Percentiles rank a stretch among this genome's conserved stretches.
These are phyloP conservation scores for Candida tallmaniae DNA, from an alignment of 805 yeast genomes.

Conservation along the genomic window DNA sequence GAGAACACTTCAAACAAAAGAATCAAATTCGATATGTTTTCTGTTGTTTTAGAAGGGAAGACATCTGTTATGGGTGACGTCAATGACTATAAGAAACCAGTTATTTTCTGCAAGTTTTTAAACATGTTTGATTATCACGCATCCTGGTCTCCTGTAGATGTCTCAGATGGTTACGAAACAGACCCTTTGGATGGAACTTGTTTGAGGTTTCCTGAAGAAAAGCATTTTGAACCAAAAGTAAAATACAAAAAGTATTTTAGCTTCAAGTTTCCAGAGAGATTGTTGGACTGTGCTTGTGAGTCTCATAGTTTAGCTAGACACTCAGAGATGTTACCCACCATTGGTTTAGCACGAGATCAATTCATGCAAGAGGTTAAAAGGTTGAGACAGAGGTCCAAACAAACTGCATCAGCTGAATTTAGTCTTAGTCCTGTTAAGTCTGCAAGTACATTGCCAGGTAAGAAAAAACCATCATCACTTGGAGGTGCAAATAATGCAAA, in stretches of 20 bases:
- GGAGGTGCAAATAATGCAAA: too few species aligned
- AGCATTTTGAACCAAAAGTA: conserved; percentile 26
- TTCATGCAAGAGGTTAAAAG: conserved; percentile 18
- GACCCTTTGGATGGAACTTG: conserved; percentile 33
- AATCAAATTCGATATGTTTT: conserved; percentile 38
- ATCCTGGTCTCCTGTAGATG: conserved; percentile 34
- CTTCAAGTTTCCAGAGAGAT: conserved; percentile 33
- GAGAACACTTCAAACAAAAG: conserved; percentile 23
- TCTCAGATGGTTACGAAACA: conserved; percentile 20
- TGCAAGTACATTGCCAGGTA: neutral
- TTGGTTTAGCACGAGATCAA: conserved; percentile 31
- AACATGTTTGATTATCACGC: conserved; percentile 41
- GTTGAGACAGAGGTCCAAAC: conserved; percentile 22
- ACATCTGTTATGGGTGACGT: conserved; percentile 16
- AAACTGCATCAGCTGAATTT: conserved; percentile 6
- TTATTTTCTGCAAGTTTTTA: conserved; percentile 26
- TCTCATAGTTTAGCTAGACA: conserved; percentile 31
- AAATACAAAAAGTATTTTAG: conserved; percentile 37
- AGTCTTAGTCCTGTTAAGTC: neutral
- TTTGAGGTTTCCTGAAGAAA: conserved; percentile 19
- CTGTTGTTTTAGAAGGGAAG: conserved; percentile 36
- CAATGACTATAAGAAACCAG: conserved; percentile 9
- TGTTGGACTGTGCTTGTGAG: conserved; percentile 33
- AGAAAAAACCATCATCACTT: neutral
- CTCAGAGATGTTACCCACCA: conserved; percentile 32